Percentiles rank a stretch among this genome's conserved stretches.
Evolutionary conservation across 176 grass and related monocot species (phyloP).

Genomic region (Eragrostis curvula): DNA sequence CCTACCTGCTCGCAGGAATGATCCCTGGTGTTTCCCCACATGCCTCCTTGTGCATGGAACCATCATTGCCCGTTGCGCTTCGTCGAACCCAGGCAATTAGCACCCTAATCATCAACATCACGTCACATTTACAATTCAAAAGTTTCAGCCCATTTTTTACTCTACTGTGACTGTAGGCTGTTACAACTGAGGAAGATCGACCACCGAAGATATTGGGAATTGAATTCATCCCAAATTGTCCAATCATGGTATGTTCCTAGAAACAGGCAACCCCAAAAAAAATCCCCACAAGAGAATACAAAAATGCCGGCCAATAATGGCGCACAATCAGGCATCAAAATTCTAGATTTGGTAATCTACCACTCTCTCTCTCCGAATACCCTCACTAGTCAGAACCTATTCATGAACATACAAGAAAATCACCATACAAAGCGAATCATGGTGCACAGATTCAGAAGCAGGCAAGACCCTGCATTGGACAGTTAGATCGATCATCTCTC

Average conservation of each 20-base stretch:
- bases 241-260: conserved; percentile 24
- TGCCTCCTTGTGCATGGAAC: neutral
- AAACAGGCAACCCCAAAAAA: conserved; percentile 24
- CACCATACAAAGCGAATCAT: conserved; percentile 21
- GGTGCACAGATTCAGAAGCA: conserved; percentile 42
- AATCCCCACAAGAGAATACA: conserved; percentile 36
- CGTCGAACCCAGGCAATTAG: neutral
- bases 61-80: neutral
- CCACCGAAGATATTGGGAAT: neutral
- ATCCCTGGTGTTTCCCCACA: neutral
- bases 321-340: conserved; percentile 29
- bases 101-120: neutral
- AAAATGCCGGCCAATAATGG: conserved; percentile 42
- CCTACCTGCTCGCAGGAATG: too few relatives aligned
- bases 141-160: neutral
- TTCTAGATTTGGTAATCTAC: conserved; percentile 31
- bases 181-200: neutral
- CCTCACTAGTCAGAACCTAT: conserved; percentile 51
- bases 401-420: conserved; percentile 41
- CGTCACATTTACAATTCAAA: neutral
- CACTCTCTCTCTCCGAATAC: conserved; percentile 29
- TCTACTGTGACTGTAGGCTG: neutral
- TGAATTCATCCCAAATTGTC: conserved; percentile 41
- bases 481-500: conserved; percentile 45
- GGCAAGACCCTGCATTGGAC: conserved; percentile 44